Base-by-base conservation (phyloP, 2,329 filamentous ascomycete genomes). In the Cladophialophora psammophila region DNA sequence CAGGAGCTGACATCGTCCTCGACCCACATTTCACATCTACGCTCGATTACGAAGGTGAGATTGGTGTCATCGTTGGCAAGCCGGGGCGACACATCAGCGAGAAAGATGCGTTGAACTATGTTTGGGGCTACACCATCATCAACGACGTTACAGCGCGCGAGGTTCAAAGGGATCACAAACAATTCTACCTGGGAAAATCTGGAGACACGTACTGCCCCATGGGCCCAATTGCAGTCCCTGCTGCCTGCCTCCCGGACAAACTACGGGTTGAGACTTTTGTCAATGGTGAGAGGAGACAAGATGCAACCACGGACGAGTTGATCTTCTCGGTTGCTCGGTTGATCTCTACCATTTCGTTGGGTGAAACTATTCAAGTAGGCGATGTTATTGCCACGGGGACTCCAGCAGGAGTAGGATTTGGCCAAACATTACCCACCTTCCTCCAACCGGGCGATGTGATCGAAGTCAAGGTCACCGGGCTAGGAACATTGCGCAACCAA, bases 171-270 rank as follows among this genome's bases (percentile, higher is more conserved):
- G 84, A 88, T 57, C 86, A 88, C 66, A 87, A 87, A 72, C 86
- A 88, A 68, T 88, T 87, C 73, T 87, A 26, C 63, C 81, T 88
- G 13, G 90, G 90, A 40, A 93, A 93, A 77, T 88, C 89, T 2
- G 92, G 91, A 70, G 90, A 93, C 77, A 88, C 88, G 13, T 92
- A 89, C 88, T 90, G 89, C 67, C 85, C 85, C 0, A 86, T 86
- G 79, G 85, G 85, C 0, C 84, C 84, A 0, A 78, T 86, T 32
- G 84, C 85, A 5, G 81, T 86, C 0, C 82, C 83, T 7, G 80
- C 80, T 45, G 73, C 76, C 32, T 71, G 78, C 13, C 75, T 86
- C 0, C 79, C 82, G 0, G 70, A 79, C 40, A 76, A 77, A 57
- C 75, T 86, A 1, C 73, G 68, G 1, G 70, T 84, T 0, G 75